Base-by-base conservation (phyloP, 2,329 filamentous ascomycete species). In the Fulvia fulva region DNA sequence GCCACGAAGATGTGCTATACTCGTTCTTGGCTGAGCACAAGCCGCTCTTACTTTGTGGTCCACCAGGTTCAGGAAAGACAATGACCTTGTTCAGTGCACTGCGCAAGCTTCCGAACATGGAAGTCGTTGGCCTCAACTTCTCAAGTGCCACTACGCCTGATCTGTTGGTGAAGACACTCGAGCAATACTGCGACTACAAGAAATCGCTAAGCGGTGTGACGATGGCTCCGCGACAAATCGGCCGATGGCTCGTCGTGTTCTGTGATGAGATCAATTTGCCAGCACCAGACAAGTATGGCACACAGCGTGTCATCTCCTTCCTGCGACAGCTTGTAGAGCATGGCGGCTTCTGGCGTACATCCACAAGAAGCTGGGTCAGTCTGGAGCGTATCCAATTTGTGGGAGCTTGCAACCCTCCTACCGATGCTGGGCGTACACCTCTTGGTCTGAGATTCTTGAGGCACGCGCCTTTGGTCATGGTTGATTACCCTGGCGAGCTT, bases 181-280 rank as follows among this genome's bases (percentile, higher is more conserved):
- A 99, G 77, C 95, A 99, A 73, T 97, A 99, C 75, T 99, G 94
- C 76, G 94, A 99, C 76, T 99, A 99, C 78, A 95, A 93, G 80
- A 99, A 99, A 83, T 97, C 94, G 0, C 80, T 97, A 50, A 97
- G 94, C 71, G 94, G 94, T 44, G 91, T 97, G 21, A 89, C 97
- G 69, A 88, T 99, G 64, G 96, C 93, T 23, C 94, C 94, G 0
- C 96, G 89, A 6, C 95, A 99, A 73, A 96, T 99, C 67, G 94
- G 94, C 22, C 88, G 93, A 66, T 99, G 94, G 94, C 83, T 99
- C 37, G 93, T 99, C 47, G 86, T 99, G 62, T 99, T 99, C 82
- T 99, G 94, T 69, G 94, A 99, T 73, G 94, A 99, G 74, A 99
- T 99, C 78, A 99, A 99, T 76, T 82, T 99, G 80, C 94, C 94